Base-by-base conservation (phyloP, 106 monocot species). In the Acorus gramineus region DNA sequence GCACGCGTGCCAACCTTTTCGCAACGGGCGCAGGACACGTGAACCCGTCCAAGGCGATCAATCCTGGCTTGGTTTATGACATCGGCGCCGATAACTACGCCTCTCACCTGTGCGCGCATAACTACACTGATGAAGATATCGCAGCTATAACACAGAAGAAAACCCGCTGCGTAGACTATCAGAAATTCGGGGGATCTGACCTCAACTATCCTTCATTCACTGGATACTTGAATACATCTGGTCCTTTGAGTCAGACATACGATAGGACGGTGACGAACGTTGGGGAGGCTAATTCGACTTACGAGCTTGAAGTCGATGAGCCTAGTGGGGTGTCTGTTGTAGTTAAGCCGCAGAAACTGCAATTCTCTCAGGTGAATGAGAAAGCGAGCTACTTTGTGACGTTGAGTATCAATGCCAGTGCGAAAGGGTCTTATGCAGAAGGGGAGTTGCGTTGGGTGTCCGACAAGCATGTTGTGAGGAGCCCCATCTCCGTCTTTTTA, bases 21-120 rank as follows among this genome's bases (percentile, higher is more conserved):
- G 73, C 67, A n/a, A 11, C 12, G 46, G 81, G 81, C 11, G 67
- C 81, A 7, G 80, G 80, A 42, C 75, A 80, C 44, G 75, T 80
- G 0, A 63, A 80, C 46, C 80, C 75, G 2, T 14, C 28, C 2
- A 47, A 47, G 10, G 81, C 76, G 5, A 50, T 47, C 11, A 64
- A 72, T n/a, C 81, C 81, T 3, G 81, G 81, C 3, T 68, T 77
- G 11, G 56, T 81, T 46, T 77, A 81, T 43, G 66, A 77, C 55
- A 64, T 81, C 55, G 14, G 46, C 4, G 4, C 52, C n/a, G 60
- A 51, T n/a, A 66, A 81, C 62, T 77, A 77, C 69, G 52, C 73
- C 49, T 69, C 72, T 52, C 77, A 77, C 55, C 73, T 81, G 9
- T 81, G 81, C 54, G 69, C 52, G 10, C 11, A 49, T 14, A 7